These are phyloP conservation scores for Rehmannia glutinosa DNA, from an alignment of 257 asterid species.

Conservation along the genomic window DNA sequence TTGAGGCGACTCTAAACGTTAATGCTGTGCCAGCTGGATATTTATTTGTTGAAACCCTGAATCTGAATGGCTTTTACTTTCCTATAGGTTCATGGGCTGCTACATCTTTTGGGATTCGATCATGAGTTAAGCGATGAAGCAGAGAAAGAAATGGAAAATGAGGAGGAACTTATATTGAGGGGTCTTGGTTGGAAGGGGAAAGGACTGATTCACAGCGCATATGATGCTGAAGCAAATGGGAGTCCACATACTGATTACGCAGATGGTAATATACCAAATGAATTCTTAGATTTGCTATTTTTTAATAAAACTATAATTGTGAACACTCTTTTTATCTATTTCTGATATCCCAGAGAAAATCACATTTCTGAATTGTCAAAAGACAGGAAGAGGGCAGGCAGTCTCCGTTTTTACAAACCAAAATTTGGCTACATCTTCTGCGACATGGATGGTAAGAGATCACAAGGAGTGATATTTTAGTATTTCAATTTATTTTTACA, in stretches of 20 bases:
- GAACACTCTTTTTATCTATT: conserved; percentile 31
- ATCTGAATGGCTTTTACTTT: conserved; percentile 4
- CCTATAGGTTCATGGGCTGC: conserved; percentile 87
- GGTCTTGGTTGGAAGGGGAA: conserved; percentile 96
- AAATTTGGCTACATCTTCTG: conserved; percentile 87
- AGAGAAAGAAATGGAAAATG: conserved; percentile 94
- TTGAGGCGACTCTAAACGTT: background rate
- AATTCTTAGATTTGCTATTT: conserved; percentile 15
- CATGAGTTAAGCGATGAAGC: conserved; percentile 96
- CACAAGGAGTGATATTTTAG: background rate
- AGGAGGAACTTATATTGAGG: conserved; percentile 69
- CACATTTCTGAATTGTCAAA: conserved; percentile 68
- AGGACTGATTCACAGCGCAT: conserved; percentile 82
- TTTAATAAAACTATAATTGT: background rate
- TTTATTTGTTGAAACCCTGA: conserved; percentile 10
- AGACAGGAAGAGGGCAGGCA: conserved; percentile 98
- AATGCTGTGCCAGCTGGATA: conserved; percentile 2
- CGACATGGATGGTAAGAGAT: conserved; percentile 93
- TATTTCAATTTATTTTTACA: background rate
- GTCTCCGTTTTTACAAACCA: conserved; percentile 95
- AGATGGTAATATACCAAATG: conserved; percentile 55
- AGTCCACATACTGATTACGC: conserved; percentile 33
- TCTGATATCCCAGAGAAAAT: conserved; percentile 46
- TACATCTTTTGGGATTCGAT: conserved; percentile 96
- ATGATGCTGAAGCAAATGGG: conserved; percentile 53